These are phyloP conservation scores for Leccinum subrobustum DNA, from an alignment of 1,284 basidiomycete species.

Conservation along the genomic window DNA sequence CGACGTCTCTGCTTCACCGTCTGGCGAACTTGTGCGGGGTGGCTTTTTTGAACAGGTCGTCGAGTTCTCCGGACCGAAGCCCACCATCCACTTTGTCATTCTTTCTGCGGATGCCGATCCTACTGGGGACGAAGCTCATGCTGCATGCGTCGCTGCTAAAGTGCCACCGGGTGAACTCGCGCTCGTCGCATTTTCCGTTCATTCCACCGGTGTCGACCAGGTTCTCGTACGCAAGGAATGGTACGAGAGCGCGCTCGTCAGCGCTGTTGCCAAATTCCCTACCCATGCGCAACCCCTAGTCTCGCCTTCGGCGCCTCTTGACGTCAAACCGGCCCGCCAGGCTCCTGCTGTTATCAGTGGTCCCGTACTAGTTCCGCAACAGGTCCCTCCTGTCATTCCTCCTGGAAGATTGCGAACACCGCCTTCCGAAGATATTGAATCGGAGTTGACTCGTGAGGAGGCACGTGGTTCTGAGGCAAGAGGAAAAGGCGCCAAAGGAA, in stretches of 20 bases:
- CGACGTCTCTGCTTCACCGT: conserved; percentile 52
- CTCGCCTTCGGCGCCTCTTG: conserved; percentile 24
- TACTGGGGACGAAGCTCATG: conserved; percentile 73
- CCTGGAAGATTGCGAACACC: conserved; percentile 58
- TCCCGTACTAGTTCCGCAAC: conserved; percentile 13
- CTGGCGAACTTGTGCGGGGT: conserved; percentile 57
- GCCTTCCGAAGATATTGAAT: conserved; percentile 69
- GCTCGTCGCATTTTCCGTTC: conserved; percentile 79
- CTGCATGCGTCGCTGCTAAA: conserved; percentile 78
- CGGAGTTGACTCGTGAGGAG: conserved; percentile 61
- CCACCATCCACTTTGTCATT: conserved; percentile 83
- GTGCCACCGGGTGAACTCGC: conserved; percentile 71
- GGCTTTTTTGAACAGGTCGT: conserved; percentile 74
- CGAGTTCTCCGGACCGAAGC: conserved; percentile 79
- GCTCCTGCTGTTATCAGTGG: conserved; percentile 24
- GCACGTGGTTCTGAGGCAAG: conserved; percentile 50
- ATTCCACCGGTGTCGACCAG: conserved; percentile 80
- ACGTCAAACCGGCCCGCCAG: conserved; percentile 40
- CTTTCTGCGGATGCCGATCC: conserved; percentile 78
- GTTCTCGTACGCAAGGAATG: conserved; percentile 79
- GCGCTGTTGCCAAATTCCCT: neutral
- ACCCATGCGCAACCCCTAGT: neutral
- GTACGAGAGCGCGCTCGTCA: conserved; percentile 56
- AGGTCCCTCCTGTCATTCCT: conserved; percentile 18
- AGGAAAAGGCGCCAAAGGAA: conserved; percentile 48